A percentile compares a stretch with the other conserved stretches of the same genome.
Evolutionary conservation across 2,329 filamentous ascomycete species (phyloP).

Genomic region (Lasiodiplodia gonubiensis): DNA sequence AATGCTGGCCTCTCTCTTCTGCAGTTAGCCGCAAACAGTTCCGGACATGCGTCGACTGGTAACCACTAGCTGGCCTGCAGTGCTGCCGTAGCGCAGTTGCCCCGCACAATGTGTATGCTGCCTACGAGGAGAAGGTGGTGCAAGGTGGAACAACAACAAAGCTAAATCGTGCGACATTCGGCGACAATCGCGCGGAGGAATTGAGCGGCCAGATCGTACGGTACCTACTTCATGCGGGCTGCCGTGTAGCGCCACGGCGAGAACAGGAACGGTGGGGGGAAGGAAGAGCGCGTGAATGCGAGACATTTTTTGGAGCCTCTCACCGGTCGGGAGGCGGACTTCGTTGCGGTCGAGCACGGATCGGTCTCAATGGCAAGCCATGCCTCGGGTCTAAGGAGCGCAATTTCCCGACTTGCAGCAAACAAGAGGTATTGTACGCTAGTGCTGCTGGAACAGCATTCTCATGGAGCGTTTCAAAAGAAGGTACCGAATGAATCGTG

Average conservation of each 20-base stretch:
- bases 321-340: neutral
- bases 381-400: neutral
- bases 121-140: neutral
- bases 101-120: neutral
- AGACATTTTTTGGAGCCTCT: neutral
- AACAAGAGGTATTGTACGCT: neutral
- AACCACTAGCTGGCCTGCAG: neutral
- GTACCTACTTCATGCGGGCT: conserved; percentile 22
- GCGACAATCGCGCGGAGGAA: neutral
- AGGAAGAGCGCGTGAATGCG: neutral
- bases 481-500: neutral
- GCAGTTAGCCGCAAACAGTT: neutral
- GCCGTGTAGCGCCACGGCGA: conserved; percentile 9
- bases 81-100: neutral
- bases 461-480: neutral
- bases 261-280: neutral
- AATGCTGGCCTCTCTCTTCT: neutral
- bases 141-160: conserved; percentile 18
- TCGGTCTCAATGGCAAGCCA: neutral
- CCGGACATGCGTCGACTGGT: neutral
- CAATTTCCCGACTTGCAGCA: neutral
- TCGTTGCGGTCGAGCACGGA: neutral
- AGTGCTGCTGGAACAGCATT: neutral
- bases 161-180: conserved; percentile 12
- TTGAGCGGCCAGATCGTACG: conserved; percentile 5